These are phyloP conservation scores for Boletus insuetus DNA, from an alignment of 768 basidiomycete genomes.

Conservation along the genomic window DNA sequence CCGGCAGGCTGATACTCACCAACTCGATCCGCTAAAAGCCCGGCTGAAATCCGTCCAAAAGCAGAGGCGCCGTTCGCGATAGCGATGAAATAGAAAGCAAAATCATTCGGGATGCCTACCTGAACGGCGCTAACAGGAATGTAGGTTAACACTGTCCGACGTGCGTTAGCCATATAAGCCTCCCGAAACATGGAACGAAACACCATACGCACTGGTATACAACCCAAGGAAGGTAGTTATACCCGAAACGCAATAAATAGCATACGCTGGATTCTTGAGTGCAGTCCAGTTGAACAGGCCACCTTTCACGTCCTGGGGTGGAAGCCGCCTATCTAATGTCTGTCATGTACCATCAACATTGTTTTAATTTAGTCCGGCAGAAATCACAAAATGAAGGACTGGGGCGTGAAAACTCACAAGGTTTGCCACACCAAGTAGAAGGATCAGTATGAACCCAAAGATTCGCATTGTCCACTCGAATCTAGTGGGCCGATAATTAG, in stretches of 20 bases:
- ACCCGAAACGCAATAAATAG: conserved; percentile 55
- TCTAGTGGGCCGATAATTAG: conserved; percentile 33
- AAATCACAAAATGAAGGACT: neutral
- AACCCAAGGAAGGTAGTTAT: conserved; percentile 63
- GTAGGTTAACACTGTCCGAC: conserved; percentile 59
- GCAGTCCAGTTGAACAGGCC: conserved; percentile 55
- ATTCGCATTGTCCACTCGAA: conserved; percentile 78
- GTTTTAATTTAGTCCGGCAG: too few species aligned
- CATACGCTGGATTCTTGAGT: conserved; percentile 47
- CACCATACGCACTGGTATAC: conserved; percentile 50
- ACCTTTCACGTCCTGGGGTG: conserved; percentile 50
- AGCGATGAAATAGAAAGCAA: conserved; percentile 63
- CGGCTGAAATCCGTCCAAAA: conserved; percentile 56
- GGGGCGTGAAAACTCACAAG: conserved; percentile 35
- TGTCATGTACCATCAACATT: conserved; percentile 3
- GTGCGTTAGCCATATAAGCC: neutral
- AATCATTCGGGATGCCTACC: conserved; percentile 45
- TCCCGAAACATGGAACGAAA: neutral
- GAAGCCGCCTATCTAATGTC: conserved; percentile 46
- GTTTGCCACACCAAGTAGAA: conserved; percentile 52
- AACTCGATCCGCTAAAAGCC: conserved; percentile 50
- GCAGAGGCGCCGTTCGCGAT: conserved; percentile 67
- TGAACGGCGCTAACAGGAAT: conserved; percentile 55
- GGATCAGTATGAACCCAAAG: conserved; percentile 59
- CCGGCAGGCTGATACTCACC: conserved; percentile 34